A percentile compares a stretch with the other conserved stretches of the same genome.
phyloP scores from a whole-genome alignment of 192 early-diverging fungal species.

The Lunasporangiospora selenospora region DNA sequence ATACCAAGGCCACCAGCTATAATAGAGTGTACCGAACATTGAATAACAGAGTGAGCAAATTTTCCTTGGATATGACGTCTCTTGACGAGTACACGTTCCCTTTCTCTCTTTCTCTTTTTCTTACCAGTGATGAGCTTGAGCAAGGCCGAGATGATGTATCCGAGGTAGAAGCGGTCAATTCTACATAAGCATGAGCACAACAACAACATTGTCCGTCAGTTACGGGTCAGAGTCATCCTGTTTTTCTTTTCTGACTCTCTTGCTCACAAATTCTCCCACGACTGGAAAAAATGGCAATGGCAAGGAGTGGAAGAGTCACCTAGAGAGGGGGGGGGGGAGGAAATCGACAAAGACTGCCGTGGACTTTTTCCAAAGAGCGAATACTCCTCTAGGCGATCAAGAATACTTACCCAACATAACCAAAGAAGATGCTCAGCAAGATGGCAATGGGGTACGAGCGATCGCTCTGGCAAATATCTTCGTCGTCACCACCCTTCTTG shows the following conservation, averaged over 20 bases:
- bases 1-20: conserved; percentile 55
- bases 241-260: not conserved
- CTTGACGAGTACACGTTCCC: no score
- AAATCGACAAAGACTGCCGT: not conserved
- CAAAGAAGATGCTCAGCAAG: conserved; percentile 59
- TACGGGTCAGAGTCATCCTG: no score
- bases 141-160: conserved; percentile 55
- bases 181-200: no score
- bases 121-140: conserved; percentile 51
- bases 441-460: conserved; percentile 58
- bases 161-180: conserved; percentile 65
- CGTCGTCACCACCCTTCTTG: conserved; percentile 26
- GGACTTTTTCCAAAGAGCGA: not conserved
- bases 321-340: no score
- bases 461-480: conserved; percentile 51
- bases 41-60: no score
- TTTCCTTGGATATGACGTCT: no score
- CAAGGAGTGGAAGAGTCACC: no score
- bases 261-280: no score
- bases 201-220: no score
- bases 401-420: conserved; percentile 54
- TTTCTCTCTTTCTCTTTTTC: no score
- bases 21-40: no score
- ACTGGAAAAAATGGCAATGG: no score
- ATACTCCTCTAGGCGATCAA: not conserved